A percentile compares a stretch with the other conserved stretches of the same genome.
phyloP scores from a whole-genome alignment of 116 monocot genomes.

The Posidonia oceanica region DNA sequence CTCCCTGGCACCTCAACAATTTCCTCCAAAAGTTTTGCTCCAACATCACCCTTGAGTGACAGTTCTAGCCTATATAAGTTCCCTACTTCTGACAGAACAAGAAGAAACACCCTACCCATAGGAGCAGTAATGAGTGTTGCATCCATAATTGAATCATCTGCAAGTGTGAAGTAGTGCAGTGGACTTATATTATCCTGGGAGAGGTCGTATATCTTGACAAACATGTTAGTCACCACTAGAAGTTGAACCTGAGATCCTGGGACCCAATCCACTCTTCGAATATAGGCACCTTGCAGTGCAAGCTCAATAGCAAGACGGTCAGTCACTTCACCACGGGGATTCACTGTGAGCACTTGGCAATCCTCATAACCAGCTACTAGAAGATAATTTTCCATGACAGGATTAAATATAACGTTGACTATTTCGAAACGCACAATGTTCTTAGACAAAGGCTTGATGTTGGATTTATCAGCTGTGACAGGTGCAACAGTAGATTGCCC shows the following conservation, averaged over 20 bases:
- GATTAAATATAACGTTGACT: slow-evolving; percentile 76
- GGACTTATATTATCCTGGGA: slow-evolving; percentile 98
- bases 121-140: slow-evolving; percentile 74
- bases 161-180: slow-evolving; percentile 75
- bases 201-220: slow-evolving; percentile 98
- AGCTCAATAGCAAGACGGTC: slow-evolving; percentile 98
- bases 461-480: slow-evolving; percentile 80
- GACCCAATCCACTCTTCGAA: slow-evolving; percentile 82
- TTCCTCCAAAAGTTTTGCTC: slow-evolving; percentile 67
- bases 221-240: slow-evolving; percentile 87
- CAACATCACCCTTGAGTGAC: slow-evolving; percentile 68
- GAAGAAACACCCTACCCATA: slow-evolving; percentile 69
- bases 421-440: slow-evolving; percentile 97
- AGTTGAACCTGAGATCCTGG: slow-evolving; percentile 96
- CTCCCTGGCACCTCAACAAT: slow-evolving; percentile 32
- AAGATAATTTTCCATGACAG: slow-evolving; percentile 77
- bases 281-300: slow-evolving; percentile 80
- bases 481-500: slow-evolving; percentile 62
- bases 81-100: slow-evolving; percentile 80
- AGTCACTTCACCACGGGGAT: slow-evolving; percentile 92
- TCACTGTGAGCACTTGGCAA: slow-evolving; percentile 90
- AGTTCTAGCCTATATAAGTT: slow-evolving; percentile 57
- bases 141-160: slow-evolving; percentile 76
- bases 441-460: slow-evolving; percentile 76
- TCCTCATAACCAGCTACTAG: slow-evolving; percentile 93